These are phyloP conservation scores for Leptographium procerum DNA, from an alignment of 2,329 filamentous ascomycete species.

Conservation along the genomic window DNA sequence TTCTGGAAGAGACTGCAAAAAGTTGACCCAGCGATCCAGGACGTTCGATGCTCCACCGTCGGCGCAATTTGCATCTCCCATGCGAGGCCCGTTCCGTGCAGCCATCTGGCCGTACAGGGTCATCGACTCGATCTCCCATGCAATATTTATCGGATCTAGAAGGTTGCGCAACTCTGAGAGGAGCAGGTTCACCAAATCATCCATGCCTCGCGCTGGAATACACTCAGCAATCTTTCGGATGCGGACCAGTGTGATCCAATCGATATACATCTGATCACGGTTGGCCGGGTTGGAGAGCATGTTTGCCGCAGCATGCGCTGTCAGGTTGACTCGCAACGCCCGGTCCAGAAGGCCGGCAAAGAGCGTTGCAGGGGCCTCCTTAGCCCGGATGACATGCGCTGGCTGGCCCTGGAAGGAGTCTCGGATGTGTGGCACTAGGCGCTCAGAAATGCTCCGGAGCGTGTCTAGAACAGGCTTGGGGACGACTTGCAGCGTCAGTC, in stretches of 20 bases:
- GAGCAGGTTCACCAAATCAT: slow-evolving; percentile 51
- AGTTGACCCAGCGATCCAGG: slow-evolving; percentile 66
- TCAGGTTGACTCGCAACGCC: slow-evolving; percentile 80
- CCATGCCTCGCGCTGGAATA: slow-evolving; percentile 52
- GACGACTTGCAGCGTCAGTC: slow-evolving; percentile 82
- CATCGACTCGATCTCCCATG: slow-evolving; percentile 52
- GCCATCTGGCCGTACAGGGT: slow-evolving; percentile 50
- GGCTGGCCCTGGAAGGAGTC: slow-evolving; percentile 80
- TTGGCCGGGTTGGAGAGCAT: slow-evolving; percentile 84
- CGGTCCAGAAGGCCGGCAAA: slow-evolving; percentile 82
- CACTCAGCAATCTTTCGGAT: slow-evolving; percentile 52
- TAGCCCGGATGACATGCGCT: slow-evolving; percentile 72
- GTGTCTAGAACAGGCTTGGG: slow-evolving; percentile 81
- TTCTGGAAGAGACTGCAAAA: slow-evolving; percentile 55
- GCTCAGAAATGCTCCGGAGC: slow-evolving; percentile 74
- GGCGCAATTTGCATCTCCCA: slow-evolving; percentile 25
- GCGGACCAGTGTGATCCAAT: slow-evolving; percentile 64
- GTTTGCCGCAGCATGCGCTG: slow-evolving; percentile 86
- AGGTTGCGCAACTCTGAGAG: slow-evolving; percentile 58
- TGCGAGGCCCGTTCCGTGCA: slow-evolving; percentile 32
- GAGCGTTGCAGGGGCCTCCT: slow-evolving; percentile 75
- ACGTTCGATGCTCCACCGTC: slow-evolving; percentile 48
- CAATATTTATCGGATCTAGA: slow-evolving; percentile 55
- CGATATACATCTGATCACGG: slow-evolving; percentile 87
- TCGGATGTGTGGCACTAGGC: slow-evolving; percentile 68